Percentiles rank a stretch among this genome's conserved stretches.
phyloP scores from a whole-genome alignment of 2,329 filamentous ascomycete species.

The Fusarium proliferatum region DNA sequence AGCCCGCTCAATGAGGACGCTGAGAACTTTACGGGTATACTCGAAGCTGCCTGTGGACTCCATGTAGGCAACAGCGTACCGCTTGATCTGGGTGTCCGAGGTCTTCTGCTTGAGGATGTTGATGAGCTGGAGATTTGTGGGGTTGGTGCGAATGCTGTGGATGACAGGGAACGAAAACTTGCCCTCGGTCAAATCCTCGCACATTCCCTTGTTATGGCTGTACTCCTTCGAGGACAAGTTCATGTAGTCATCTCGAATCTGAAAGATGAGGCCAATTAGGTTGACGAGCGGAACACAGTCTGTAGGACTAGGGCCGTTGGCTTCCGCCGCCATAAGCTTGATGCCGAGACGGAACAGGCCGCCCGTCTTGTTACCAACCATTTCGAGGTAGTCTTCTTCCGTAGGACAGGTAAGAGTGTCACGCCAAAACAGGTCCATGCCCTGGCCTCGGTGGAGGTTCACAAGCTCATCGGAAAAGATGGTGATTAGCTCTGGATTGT shows the following conservation, averaged over 20 bases:
- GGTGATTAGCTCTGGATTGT: slow-evolving; percentile 72
- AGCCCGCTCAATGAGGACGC: slow-evolving; percentile 72
- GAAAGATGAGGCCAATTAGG: slow-evolving; percentile 85
- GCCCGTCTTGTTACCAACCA: slow-evolving; percentile 92
- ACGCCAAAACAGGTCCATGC: slow-evolving; percentile 92
- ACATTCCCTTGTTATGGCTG: slow-evolving; percentile 89
- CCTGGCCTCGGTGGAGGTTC: slow-evolving; percentile 87
- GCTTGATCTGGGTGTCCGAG: slow-evolving; percentile 85
- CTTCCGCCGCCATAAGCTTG: slow-evolving; percentile 88
- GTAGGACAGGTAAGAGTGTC: slow-evolving; percentile 85
- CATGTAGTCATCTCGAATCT: slow-evolving; percentile 93
- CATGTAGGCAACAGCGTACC: slow-evolving; percentile 92
- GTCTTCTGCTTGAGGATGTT: slow-evolving; percentile 95
- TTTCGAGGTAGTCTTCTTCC: slow-evolving; percentile 92
- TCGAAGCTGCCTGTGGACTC: slow-evolving; percentile 88
- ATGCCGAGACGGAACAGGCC: slow-evolving; percentile 86
- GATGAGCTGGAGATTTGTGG: slow-evolving; percentile 80
- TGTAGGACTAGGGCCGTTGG: slow-evolving; percentile 54
- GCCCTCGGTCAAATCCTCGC: slow-evolving; percentile 94
- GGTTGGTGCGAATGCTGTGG: slow-evolving; percentile 86
- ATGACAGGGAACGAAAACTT: slow-evolving; percentile 98
- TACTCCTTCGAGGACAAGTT: slow-evolving; percentile 84
- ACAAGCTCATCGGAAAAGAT: slow-evolving; percentile 86
- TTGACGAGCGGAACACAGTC: slow-evolving; percentile 89
- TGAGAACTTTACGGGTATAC: slow-evolving; percentile 79